These are phyloP conservation scores for Breynia disticha DNA, from an alignment of 441 rosid species.

Conservation along the genomic window DNA sequence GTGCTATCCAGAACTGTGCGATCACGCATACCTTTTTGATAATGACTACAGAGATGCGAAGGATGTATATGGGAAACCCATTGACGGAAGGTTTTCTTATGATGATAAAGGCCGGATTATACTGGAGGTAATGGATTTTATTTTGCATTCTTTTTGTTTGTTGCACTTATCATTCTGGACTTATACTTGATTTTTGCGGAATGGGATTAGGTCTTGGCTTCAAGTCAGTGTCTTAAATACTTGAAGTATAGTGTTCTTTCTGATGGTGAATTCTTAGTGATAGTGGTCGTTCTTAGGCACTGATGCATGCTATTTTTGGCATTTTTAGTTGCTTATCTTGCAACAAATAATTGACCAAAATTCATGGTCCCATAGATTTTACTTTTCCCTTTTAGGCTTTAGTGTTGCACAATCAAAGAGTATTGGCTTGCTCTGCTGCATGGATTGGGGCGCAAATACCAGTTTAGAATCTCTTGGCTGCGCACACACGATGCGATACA, in stretches of 20 bases:
- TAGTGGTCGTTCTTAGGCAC: too few species aligned
- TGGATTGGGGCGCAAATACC: too few species aligned
- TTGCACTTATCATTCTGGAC: not conserved
- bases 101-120: slow-evolving; percentile 71
- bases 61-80: slow-evolving; percentile 69
- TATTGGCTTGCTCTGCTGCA: too few species aligned
- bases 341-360: too few species aligned
- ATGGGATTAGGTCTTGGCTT: not conserved
- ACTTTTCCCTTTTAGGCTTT: too few species aligned
- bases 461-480: not conserved
- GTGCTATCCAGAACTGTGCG: slow-evolving; percentile 70
- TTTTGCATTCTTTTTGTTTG: not conserved
- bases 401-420: too few species aligned
- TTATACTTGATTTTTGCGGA: not conserved
- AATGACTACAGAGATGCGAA: slow-evolving; percentile 89
- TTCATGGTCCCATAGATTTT: too few species aligned
- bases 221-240: not conserved
- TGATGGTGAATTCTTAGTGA: too few species aligned
- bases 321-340: too few species aligned
- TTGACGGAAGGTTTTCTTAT: slow-evolving; percentile 78
- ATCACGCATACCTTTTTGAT: slow-evolving; percentile 85
- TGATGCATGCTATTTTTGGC: too few species aligned
- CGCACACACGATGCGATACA: not conserved
- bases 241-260: too few species aligned
- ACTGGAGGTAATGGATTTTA: slow-evolving; percentile 57